These are phyloP conservation scores for Fusarium neocosmosporiellum DNA, from an alignment of 2,329 filamentous ascomycete genomes.

Conservation along the genomic window DNA sequence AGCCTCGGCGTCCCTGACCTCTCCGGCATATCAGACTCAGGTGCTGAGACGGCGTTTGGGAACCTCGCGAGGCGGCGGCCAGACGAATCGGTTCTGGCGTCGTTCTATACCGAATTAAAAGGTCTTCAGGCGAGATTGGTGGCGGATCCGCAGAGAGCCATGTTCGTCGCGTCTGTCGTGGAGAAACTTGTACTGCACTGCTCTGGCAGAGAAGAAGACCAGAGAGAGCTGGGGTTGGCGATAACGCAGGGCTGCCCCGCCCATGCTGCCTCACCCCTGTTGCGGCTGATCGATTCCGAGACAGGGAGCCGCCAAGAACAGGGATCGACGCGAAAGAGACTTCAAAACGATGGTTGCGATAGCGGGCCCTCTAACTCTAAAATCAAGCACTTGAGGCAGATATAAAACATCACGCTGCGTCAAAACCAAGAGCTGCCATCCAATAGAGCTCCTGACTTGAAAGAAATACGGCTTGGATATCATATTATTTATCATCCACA, in stretches of 20 bases:
- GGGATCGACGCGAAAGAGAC: neutral
- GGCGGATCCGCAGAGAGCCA: neutral
- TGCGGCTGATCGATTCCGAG: neutral
- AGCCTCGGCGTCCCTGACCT: neutral
- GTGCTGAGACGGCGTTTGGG: neutral
- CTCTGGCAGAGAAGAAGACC: neutral
- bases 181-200: neutral
- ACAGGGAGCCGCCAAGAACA: neutral
- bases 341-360: neutral
- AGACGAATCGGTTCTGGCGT: neutral
- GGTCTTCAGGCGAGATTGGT: neutral
- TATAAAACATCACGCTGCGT: no score
- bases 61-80: neutral
- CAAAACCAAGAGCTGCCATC: no score
- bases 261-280: neutral
- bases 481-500: no score
- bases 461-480: no score
- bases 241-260: neutral
- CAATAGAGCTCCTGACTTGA: no score
- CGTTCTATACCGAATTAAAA: neutral
- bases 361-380: no score
- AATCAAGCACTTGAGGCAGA: no score
- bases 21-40: no score
- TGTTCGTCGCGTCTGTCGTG: neutral
- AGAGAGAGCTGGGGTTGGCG: neutral